Percentiles rank a stretch among this genome's conserved stretches.
phyloP scores from a whole-genome alignment of 2,329 filamentous ascomycete species.

The Clonostachys rosea region DNA sequence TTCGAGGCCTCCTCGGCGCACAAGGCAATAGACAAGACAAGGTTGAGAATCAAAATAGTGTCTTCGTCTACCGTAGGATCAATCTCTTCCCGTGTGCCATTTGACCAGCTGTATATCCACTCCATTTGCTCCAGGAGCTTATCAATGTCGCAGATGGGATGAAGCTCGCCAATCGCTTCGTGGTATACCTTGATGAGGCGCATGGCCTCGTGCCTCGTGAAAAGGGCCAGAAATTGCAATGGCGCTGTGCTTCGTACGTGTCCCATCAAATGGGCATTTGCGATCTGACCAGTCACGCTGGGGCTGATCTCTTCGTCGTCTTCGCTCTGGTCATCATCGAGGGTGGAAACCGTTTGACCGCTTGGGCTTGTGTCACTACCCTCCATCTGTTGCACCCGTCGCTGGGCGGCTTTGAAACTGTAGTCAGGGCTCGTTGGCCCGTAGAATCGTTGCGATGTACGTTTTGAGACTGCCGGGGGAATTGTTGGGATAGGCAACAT shows the following conservation, averaged over 20 bases:
- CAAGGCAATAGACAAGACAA: conserved; percentile 5
- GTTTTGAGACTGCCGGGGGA: neutral
- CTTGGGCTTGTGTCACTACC: neutral
- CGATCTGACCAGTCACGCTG: neutral
- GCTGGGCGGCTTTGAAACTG: conserved; percentile 13
- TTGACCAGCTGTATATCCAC: no score
- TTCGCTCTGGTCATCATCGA: neutral
- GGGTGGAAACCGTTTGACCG: neutral
- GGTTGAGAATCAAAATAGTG: conserved; percentile 5
- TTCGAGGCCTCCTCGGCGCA: conserved; percentile 3
- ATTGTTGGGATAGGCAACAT: no score
- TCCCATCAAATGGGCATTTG: neutral
- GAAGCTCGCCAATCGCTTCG: neutral
- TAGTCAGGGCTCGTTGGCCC: conserved; percentile 18
- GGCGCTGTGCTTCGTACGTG: neutral
- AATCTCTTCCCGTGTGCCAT: neutral
- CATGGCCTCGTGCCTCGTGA: neutral
- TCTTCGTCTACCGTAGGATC: conserved; percentile 1
- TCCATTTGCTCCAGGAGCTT: neutral
- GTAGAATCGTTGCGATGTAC: conserved; percentile 2
- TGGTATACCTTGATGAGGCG: neutral
- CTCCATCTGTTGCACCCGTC: conserved; percentile 7
- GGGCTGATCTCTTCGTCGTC: neutral
- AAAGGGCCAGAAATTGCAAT: neutral
- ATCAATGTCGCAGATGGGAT: conserved; percentile 1